Evolutionary conservation across 139 green algal species (phyloP), one percentile per base, ranked within the genome.

Genomic region (Coelastrella sp.): DNA sequence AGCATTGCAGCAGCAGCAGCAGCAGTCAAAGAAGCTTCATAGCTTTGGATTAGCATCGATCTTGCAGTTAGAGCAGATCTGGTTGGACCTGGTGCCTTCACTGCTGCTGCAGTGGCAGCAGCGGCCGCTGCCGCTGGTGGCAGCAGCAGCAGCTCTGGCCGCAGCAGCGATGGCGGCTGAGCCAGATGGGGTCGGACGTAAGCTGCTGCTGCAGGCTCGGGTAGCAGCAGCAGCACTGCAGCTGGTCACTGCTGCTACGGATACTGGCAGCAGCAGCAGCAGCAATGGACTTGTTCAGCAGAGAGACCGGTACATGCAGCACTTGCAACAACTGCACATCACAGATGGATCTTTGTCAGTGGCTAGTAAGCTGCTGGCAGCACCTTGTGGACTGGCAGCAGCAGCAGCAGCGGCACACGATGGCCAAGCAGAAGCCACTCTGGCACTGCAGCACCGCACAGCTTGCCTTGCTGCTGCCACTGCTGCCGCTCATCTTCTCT

Each of bases 31-130:
- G 59, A 54, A 83, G 75, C 86, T 90, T 56, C 86, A 82, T 3
- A 23, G 74, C 6, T 82, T 90, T 23, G 86, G 86, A 10, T 78
- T 90, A 13, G 88, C 89, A 14, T 32, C 86, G 3, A 73, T 95
- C 80, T 91, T 93, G 57, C 86, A 92, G 74, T 66, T 89, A 3
- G 73, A 77, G 7, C 54, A 86, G 7, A 75, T 95, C 5, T 96
- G 94, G 94, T 32, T 83, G 14, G 47, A 85, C 19, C 66, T 90
- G 22, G 16, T 75, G 22, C 86, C 86, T 3, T 3, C 3, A 6
- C 60, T 82, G 47, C 86, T 83, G 73, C 58, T 83, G 58, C 20
- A 20, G 5, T 83, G 73, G 73, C 73, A 54, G 73, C 74, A 57
- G 58, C 73, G 5, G 74, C 86, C 86, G 32, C 17, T 75, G 4